phyloP scores from a whole-genome alignment of 768 basidiomycete species.

The Macrolepiota dolichaula region DNA sequence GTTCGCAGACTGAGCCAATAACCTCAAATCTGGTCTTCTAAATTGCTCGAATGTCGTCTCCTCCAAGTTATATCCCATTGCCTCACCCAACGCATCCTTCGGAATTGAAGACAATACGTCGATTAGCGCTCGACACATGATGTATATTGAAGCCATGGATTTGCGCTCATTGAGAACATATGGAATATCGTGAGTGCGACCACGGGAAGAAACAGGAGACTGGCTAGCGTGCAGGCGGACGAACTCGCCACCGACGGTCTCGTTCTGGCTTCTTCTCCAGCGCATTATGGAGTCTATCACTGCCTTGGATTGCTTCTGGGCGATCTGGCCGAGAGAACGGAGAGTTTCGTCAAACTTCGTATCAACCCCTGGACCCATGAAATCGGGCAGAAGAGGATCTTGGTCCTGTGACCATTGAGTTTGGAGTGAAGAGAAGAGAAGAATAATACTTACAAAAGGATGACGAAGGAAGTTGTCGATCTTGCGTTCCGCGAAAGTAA shows the following conservation, averaged over 20 bases:
- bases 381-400: slow-evolving; percentile 62
- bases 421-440: background rate
- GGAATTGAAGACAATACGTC: slow-evolving; percentile 69
- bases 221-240: slow-evolving; percentile 46
- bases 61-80: slow-evolving; percentile 78
- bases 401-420: slow-evolving; percentile 45
- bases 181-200: slow-evolving; percentile 45
- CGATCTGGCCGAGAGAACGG: slow-evolving; percentile 81
- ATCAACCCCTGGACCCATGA: slow-evolving; percentile 73
- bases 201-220: slow-evolving; percentile 29
- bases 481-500: slow-evolving; percentile 73
- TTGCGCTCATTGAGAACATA: slow-evolving; percentile 65
- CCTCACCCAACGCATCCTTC: slow-evolving; percentile 76
- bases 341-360: slow-evolving; percentile 80
- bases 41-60: slow-evolving; percentile 88
- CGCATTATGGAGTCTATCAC: slow-evolving; percentile 85
- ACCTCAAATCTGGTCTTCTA: slow-evolving; percentile 63
- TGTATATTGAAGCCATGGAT: slow-evolving; percentile 81
- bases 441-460: slow-evolving; percentile 50
- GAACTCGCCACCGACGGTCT: slow-evolving; percentile 50
- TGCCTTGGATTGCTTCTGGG: slow-evolving; percentile 77
- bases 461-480: slow-evolving; percentile 73
- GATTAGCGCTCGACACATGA: slow-evolving; percentile 86
- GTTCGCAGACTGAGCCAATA: slow-evolving; percentile 66
- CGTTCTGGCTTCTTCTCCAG: slow-evolving; percentile 79